phyloP scores from a whole-genome alignment of 1,139 yeast species.

The Saccharomyces hybrid region DNA sequence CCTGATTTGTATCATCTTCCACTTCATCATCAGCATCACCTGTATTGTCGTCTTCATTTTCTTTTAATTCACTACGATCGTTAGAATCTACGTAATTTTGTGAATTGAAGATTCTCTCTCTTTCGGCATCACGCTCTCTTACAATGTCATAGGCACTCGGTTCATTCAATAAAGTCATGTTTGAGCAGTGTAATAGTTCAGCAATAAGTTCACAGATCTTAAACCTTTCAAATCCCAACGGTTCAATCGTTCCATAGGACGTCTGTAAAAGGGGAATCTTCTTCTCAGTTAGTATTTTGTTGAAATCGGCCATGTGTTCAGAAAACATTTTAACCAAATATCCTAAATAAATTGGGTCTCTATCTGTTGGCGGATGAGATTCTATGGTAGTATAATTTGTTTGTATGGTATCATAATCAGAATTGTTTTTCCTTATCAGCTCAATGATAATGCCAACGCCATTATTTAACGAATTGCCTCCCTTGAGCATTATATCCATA shows the following conservation, averaged over 20 bases:
- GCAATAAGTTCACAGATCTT: slow-evolving; percentile 93
- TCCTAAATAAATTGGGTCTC: slow-evolving; percentile 93
- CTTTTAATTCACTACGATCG: slow-evolving; percentile 2
- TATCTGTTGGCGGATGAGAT: slow-evolving; percentile 87
- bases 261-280: slow-evolving; percentile 45
- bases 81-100: background rate
- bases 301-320: slow-evolving; percentile 62
- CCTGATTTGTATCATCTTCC: slow-evolving; percentile 3
- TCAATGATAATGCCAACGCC: slow-evolving; percentile 96
- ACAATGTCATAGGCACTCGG: slow-evolving; percentile 74
- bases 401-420: slow-evolving; percentile 89
- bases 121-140: slow-evolving; percentile 61
- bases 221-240: slow-evolving; percentile 92
- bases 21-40: slow-evolving; percentile 3
- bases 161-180: slow-evolving; percentile 88
- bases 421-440: slow-evolving; percentile 87
- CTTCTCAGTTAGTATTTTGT: slow-evolving; percentile 41
- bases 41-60: slow-evolving; percentile 1
- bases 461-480: slow-evolving; percentile 87
- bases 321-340: slow-evolving; percentile 77
- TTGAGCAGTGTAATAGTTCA: slow-evolving; percentile 89
- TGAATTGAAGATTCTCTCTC: slow-evolving; percentile 31
- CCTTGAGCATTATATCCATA: slow-evolving; percentile 77
- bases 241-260: slow-evolving; percentile 71
- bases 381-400: slow-evolving; percentile 80